Base-by-base conservation (phyloP, 148 eudicot species). In the Heliosperma pusillum region DNA sequence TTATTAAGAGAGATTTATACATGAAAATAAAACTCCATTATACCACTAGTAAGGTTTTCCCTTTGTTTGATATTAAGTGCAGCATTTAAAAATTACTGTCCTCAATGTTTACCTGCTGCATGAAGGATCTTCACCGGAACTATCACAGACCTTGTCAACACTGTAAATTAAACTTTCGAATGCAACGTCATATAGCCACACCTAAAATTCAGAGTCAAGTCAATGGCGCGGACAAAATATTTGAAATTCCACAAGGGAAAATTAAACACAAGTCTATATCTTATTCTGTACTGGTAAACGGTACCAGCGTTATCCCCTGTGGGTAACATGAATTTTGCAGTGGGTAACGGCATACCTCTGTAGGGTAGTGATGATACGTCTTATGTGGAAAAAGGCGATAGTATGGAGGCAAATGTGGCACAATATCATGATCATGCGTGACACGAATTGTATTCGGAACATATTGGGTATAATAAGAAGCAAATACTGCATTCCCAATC, bases 391-490 rank as follows among this genome's bases (percentile, higher is more conserved):
- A 90, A 76, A 79, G 78, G 72, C 79, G 68, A 86, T 89, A 92
- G 79, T 92, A 92, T 5, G 97, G 99, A 57, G 99, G 99, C 82
- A 96, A 84, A 78, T 96, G 99, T 45, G 99, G 97, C 70, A 96
- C 97, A 62, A 92, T 90, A 80, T 96, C 97, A 80, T 96, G 92
- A 7, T 84, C 86, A 79, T 96, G 80, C 40, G 92, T 88, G 74
- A 92, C 85, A 19, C 97, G 90, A 25, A 96, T 81, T 21, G 97
- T 90, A 73, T 96, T 85, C 24, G 99, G 99, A 70, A 96, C 87
- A 52, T 66, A 33, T 77, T 82, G 53, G 47, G 69, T 85, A 82
- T 84, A 96, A 78, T 84, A 85, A 59, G 97, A 87, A 64, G 87
- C 93, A 80, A 96, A 96, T 74, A 80, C 89, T 76, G 93, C 87